phyloP scores from a whole-genome alignment of 2,329 filamentous ascomycete species.

The Pezicula carpinea region DNA sequence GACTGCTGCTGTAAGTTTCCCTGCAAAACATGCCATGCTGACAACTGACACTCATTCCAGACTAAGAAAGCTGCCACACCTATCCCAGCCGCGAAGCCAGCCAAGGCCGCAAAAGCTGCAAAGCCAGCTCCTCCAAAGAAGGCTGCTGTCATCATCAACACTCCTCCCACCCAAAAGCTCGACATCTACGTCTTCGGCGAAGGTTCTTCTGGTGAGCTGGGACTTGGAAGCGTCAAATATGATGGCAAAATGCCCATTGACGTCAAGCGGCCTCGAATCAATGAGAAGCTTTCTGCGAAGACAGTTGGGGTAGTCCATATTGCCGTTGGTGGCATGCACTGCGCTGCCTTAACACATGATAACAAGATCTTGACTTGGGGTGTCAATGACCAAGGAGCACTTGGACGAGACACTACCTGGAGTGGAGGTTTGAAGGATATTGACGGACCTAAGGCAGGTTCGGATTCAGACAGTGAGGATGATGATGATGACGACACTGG shows the following conservation, averaged over 20 bases:
- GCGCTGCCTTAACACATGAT: slow-evolving; percentile 69
- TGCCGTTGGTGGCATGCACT: slow-evolving; percentile 79
- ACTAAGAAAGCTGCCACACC: slow-evolving; percentile 1
- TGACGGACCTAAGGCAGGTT: slow-evolving; percentile 47
- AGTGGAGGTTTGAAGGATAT: slow-evolving; percentile 58
- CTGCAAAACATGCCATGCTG: slow-evolving; percentile 5
- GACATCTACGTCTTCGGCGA: slow-evolving; percentile 80
- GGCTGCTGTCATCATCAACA: slow-evolving; percentile 50
- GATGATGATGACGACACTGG: slow-evolving; percentile 50
- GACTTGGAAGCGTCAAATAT: slow-evolving; percentile 64
- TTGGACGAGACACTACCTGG: slow-evolving; percentile 70
- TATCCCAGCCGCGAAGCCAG: slow-evolving; percentile 9
- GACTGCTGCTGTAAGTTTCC: slow-evolving; percentile 7
- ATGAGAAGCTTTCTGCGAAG: slow-evolving; percentile 51
- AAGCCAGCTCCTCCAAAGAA: slow-evolving; percentile 25
- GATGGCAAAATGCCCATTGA: slow-evolving; percentile 59
- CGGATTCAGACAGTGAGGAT: slow-evolving; percentile 34
- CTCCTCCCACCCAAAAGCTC: slow-evolving; percentile 56
- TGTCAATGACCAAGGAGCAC: slow-evolving; percentile 78
- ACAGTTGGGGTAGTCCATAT: slow-evolving; percentile 67
- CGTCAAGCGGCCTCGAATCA: slow-evolving; percentile 70
- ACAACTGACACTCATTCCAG: background rate
- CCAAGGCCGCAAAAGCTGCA: slow-evolving; percentile 19
- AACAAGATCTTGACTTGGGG: slow-evolving; percentile 84
- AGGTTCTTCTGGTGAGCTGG: slow-evolving; percentile 76